Conservation (phyloP, 805 yeast species). For the Soucietia sequanensis region DNA sequence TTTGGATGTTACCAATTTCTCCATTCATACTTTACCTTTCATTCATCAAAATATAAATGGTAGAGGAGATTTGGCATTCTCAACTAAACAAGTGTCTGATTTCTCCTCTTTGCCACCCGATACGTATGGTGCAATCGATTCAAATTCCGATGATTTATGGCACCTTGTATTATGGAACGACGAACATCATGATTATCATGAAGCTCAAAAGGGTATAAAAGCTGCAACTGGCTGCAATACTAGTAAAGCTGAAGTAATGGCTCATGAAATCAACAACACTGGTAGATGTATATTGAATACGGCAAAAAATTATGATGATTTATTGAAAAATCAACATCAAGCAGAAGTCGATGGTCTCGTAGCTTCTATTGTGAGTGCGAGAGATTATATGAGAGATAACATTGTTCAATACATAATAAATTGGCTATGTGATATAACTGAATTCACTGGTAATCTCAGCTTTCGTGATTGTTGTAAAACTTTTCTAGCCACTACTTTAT, state of each 20-base stretch:
- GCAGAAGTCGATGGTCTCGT: constrained; percentile 52
- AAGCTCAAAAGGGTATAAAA: constrained; percentile 49
- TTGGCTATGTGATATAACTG: constrained; percentile 49
- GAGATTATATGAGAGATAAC: constrained; percentile 51
- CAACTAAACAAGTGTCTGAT: constrained; percentile 27
- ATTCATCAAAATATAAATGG: constrained; percentile 31
- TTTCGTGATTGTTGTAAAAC: constrained; percentile 21
- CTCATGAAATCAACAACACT: constrained; percentile 45
- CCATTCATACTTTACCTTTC: constrained; percentile 39
- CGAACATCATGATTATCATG: constrained; percentile 62
- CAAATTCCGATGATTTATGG: constrained; percentile 34
- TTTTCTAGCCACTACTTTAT: constrained; percentile 42
- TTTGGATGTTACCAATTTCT: constrained; percentile 40
- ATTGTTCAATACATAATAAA: constrained; percentile 43
- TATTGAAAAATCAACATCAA: constrained; percentile 32
- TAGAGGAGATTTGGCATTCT: constrained; percentile 16
- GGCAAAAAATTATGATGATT: constrained; percentile 16
- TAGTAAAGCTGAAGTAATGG: constrained; percentile 29
- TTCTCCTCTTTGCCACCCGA: constrained; percentile 28
- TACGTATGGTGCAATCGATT: constrained; percentile 33
- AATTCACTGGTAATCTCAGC: constrained; percentile 17
- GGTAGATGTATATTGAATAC: constrained; percentile 52
- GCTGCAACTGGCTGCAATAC: constrained; percentile 27
- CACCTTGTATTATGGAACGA: constrained; percentile 73
- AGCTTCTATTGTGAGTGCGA: constrained; percentile 51